Base-by-base conservation (phyloP, 441 rosid species). In the Brassica hybrid region DNA sequence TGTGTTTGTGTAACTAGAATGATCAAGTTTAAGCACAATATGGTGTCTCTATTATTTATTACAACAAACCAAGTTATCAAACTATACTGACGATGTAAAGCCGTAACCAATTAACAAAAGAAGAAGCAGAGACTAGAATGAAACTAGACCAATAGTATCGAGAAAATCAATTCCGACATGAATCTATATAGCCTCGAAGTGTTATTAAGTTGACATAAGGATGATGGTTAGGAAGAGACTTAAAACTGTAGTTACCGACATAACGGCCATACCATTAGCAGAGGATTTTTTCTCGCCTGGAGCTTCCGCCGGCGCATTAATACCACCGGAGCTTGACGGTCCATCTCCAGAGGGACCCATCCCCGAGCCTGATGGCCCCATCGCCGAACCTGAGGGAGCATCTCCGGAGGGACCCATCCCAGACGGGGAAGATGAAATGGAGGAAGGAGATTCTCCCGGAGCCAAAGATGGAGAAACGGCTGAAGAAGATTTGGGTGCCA, bases 401-500 rank as follows among this genome's bases (percentile, higher is more conserved):
- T n/a, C 6, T 23, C 17, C 56, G 5, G 69, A 11, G 56, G 69
- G 67, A 63, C 67, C 65, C 79, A 17, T 68, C 68, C 7, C 72
- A 1, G 82, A 41, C 50, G 80, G 80, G n/a, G 76, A 19, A 50
- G 76, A 16, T 2, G 73, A 19, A 7, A 27, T 7, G 60, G 67
- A 52, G 70, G 75, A 34, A 32, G 73, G 69, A 27, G 78, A 79
- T 27, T 7, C 69, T 54, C 27, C 64, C 32, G 85, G 74, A 50
- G 87, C 54, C n/a, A 65, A 5, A n/a, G 81, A 14, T n/a, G 85
- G 78, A 14, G 83, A 70, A 1, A 7, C 16, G 13, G 70, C 30
- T 2, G 82, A 43, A 0, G 73, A 60, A 25, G 81, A 61, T 12
- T 61, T 12, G 6, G 84, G 76, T 27, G 48, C 64, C 21, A 79